Evolutionary conservation across 2,329 filamentous ascomycete species (phyloP), one percentile per base, ranked within the genome.

Genomic region (Paracoccidioides brasiliensis): DNA sequence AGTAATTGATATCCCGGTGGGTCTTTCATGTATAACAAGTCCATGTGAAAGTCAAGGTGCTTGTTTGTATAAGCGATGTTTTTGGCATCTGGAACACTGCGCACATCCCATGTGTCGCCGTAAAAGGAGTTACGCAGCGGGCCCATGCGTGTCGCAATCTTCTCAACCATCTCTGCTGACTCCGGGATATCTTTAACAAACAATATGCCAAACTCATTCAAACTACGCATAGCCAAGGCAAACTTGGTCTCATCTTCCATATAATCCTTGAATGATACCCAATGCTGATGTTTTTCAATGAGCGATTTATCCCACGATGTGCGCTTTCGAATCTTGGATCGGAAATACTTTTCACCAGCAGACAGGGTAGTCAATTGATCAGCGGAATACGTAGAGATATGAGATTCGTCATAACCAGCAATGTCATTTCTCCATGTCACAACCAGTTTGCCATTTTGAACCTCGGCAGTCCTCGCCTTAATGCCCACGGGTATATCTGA

Each of bases 31-130:
- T 97, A 97, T 55, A 96, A 78, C 43, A 97, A 78, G 67, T 97
- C 93, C 81, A 95, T 93, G 72, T 98, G 93, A 50, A 96, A 83
- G 14, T 87, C 88, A 1, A 97, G 81, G 64, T 84, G 84, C 51
- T 84, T 79, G 64, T 80, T 84, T 0, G 91, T 96, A 72, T 97
- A 90, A 8, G 93, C 91, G 3, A 96, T 87, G 67, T 97, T 97
- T 66, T 91, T 90, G 30, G 90, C 88, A 55, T 88, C 70, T 1
- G 86, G 84, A 54, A 94, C 85, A 3, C 84, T 88, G 54, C 83
- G 81, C 10, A 97, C 91, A 69, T 96, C 86, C 83, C 90, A 97
- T 0, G 89, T 95, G 62, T 79, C 76, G 44, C 93, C 93, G 69
- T 97, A 97, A 67, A 97, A 93, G 6, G 90, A 93, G 63, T 89